Base-by-base conservation (phyloP, 495 filamentous ascomycete genomes). In the Aspergillus affinis region DNA sequence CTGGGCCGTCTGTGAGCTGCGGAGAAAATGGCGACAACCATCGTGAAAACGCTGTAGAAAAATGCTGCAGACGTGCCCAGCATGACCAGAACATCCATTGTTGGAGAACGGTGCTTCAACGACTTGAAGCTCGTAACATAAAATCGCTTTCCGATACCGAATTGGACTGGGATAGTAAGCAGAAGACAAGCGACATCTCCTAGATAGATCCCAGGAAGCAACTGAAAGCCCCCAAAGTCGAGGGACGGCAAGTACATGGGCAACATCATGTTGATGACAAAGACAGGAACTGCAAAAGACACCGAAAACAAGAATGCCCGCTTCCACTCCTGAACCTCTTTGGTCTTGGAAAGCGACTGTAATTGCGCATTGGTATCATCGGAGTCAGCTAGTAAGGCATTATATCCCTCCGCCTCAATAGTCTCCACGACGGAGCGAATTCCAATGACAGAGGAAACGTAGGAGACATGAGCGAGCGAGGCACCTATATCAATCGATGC, bases 331-430 rank as follows among this genome's bases (percentile, higher is more conserved):
- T 88, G 89, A 60, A 98, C 96, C 68, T 99, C 94, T 59, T 90
- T 93, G 0, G 93, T 97, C 72, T 99, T 99, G 10, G 95, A 87
- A 4, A 99, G 79, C 1, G 93, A 97, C 69, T 99, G 90, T 2
- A 99, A 82, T 69, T 99, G 94, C 4, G 95, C 93, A 71, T 96
- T 96, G 67, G 93, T 98, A 69, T 99, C 95, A 60, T 98, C 91
- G 47, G 87, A 86, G 63, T 98, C 93, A 2, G 93, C 87, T 23
- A 97, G 79, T 6, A 99, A 77, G 9, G 93, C 94, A 68, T 97
- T 97, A 72, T 90, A 90, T 5, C 91, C 90, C 8, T 82, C 73
- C 20, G 78, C 81, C 73, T 99, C 94, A 51, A 96, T 85, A 10
- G 86, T 77, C 59, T 91, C 90, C 19, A 97, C 93, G 45, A 98